phyloP scores from a whole-genome alignment of 495 filamentous ascomycete species.

The Chlorociboria aeruginascens region DNA sequence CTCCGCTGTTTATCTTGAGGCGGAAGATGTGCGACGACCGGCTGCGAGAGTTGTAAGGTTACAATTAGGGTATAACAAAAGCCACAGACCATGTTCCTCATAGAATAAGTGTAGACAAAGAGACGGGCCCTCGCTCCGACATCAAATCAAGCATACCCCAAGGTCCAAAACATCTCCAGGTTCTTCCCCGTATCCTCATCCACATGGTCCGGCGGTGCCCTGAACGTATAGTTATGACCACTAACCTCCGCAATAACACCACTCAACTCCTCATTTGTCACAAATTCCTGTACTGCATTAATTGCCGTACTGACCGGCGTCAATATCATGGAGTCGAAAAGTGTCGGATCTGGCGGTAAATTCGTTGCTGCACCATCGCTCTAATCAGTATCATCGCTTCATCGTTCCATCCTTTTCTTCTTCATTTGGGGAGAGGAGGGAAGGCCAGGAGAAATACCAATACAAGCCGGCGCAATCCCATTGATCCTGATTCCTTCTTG shows the following conservation, averaged over 20 bases:
- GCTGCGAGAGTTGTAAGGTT: too few relatives aligned
- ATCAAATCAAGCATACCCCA: slow-evolving; percentile 28
- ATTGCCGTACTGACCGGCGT: slow-evolving; percentile 41
- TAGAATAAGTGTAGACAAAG: too few relatives aligned
- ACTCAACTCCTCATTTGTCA: slow-evolving; percentile 27
- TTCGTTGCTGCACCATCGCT: slow-evolving; percentile 28
- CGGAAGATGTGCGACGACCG: too few relatives aligned
- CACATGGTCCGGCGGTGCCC: slow-evolving; percentile 34
- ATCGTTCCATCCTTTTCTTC: neutral
- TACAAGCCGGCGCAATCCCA: slow-evolving; percentile 38
- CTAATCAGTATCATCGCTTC: neutral
- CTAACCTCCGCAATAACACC: slow-evolving; percentile 42
- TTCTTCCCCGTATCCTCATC: slow-evolving; percentile 39
- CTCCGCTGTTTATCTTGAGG: too few relatives aligned
- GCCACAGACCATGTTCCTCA: too few relatives aligned
- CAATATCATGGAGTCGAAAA: slow-evolving; percentile 38
- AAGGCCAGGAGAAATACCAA: slow-evolving; percentile 23
- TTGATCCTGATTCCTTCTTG: slow-evolving; percentile 38
- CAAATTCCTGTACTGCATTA: slow-evolving; percentile 31
- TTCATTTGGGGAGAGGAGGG: neutral
- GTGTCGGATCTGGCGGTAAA: slow-evolving; percentile 28
- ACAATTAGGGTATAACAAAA: too few relatives aligned
- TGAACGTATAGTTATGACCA: slow-evolving; percentile 38
- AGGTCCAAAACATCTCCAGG: slow-evolving; percentile 33
- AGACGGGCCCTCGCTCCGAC: too few relatives aligned